Evolutionary conservation across 129 eudicot species (phyloP).

Genomic region (Sambucus nigra): DNA sequence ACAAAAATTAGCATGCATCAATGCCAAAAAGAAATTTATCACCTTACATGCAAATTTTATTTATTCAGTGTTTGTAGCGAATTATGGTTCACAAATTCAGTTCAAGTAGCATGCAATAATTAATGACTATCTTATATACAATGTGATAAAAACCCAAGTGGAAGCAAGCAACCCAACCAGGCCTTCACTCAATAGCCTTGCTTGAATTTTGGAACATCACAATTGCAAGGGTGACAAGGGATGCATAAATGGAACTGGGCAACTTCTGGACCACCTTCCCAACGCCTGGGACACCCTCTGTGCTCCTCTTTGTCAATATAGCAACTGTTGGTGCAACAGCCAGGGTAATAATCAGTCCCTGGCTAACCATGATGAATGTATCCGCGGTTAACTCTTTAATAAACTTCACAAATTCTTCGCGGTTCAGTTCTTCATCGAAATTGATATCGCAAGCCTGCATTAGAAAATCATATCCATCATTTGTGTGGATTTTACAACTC

Average conservation of each 20-base stretch:
- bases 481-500: not conserved
- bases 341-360: constrained; percentile 73
- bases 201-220: constrained; percentile 51
- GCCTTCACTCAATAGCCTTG: constrained; percentile 19
- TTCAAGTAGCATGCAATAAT: not conserved
- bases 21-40: not conserved
- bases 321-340: constrained; percentile 84
- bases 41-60: not conserved
- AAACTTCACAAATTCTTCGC: constrained; percentile 65
- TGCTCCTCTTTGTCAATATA: constrained; percentile 67
- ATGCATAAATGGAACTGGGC: constrained; percentile 75
- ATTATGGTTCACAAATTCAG: not conserved
- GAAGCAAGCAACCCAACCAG: not conserved
- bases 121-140: constrained; percentile 8
- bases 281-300: constrained; percentile 73
- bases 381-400: constrained; percentile 49
- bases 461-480: not conserved
- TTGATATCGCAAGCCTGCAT: constrained; percentile 66
- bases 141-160: not conserved
- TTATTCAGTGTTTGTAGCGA: not conserved
- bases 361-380: constrained; percentile 57
- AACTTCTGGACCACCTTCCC: constrained; percentile 78
- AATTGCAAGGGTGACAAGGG: constrained; percentile 69
- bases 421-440: constrained; percentile 73
- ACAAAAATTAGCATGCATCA: too few relatives aligned